Conservation (phyloP, 495 filamentous ascomycete species). For the Lentithecium fluviatile region DNA sequence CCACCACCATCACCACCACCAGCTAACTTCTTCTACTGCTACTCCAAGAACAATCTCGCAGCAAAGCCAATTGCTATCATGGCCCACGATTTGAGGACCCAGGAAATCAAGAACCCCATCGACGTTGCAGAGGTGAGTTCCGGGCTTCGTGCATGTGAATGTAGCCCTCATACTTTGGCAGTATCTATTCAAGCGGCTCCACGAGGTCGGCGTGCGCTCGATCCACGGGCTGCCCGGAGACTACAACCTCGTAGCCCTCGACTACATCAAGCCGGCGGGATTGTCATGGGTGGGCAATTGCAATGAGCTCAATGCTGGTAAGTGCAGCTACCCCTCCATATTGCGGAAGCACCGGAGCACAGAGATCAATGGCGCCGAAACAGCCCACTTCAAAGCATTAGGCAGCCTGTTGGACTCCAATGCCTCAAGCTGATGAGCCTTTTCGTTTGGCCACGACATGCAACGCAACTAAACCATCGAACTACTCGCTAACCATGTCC, state of each 20-base stretch:
- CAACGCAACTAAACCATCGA: neutral
- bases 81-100: conserved; percentile 55
- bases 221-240: conserved; percentile 67
- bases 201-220: conserved; percentile 59
- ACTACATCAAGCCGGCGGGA: conserved; percentile 59
- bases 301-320: conserved; percentile 69
- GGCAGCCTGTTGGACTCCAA: too few species aligned
- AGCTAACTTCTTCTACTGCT: neutral
- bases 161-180: conserved; percentile 1
- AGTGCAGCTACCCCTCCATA: conserved; percentile 21
- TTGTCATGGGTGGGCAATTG: conserved; percentile 68
- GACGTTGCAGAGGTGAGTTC: conserved; percentile 51
- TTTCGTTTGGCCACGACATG: too few species aligned
- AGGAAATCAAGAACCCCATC: conserved; percentile 56
- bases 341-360: conserved; percentile 13
- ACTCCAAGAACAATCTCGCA: neutral
- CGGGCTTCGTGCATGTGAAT: neutral
- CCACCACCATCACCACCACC: too few species aligned
- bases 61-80: conserved; percentile 32
- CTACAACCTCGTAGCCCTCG: conserved; percentile 55
- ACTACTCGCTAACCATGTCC: conserved; percentile 35
- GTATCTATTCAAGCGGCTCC: conserved; percentile 64
- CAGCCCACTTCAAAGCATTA: too few species aligned
- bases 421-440: too few species aligned
- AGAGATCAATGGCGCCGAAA: neutral